Evolutionary conservation across 768 basidiomycete species (phyloP).

Genomic region (Rhizopogon rudus): DNA sequence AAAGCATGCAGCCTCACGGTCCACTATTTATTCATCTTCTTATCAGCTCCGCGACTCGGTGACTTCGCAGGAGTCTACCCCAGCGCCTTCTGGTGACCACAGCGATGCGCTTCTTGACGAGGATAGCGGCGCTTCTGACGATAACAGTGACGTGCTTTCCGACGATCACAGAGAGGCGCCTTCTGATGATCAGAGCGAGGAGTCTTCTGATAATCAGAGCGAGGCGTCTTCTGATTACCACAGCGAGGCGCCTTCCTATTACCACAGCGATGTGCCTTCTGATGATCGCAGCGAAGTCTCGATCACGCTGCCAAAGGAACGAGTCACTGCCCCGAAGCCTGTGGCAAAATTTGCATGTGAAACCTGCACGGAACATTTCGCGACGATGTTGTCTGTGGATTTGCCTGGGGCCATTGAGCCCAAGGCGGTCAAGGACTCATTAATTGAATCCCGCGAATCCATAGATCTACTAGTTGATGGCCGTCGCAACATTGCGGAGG

Average conservation of each 20-base stretch:
- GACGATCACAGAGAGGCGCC: not conserved
- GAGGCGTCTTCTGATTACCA: not conserved
- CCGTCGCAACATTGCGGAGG: no score
- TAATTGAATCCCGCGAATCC: not conserved
- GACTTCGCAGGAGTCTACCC: no score
- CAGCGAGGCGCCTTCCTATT: not conserved
- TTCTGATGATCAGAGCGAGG: not conserved
- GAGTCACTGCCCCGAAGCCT: no score
- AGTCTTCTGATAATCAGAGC: no score
- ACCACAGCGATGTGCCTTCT: not conserved
- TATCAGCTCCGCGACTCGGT: no score
- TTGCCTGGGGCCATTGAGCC: not conserved
- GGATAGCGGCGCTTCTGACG: not conserved
- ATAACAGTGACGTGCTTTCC: not conserved
- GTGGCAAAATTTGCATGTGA: not conserved
- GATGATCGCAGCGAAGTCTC: not conserved
- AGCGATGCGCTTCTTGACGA: not conserved
- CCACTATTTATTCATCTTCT: not conserved
- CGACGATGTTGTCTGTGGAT: not conserved
- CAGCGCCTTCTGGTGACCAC: not conserved
- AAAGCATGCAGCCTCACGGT: not conserved
- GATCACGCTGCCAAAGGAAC: not conserved
- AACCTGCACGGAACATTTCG: not conserved
- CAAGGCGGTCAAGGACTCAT: not conserved
- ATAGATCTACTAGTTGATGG: not conserved